Evolutionary conservation across 2,329 filamentous ascomycete species (phyloP).

Genomic region (Arthrobotrys musiformis): DNA sequence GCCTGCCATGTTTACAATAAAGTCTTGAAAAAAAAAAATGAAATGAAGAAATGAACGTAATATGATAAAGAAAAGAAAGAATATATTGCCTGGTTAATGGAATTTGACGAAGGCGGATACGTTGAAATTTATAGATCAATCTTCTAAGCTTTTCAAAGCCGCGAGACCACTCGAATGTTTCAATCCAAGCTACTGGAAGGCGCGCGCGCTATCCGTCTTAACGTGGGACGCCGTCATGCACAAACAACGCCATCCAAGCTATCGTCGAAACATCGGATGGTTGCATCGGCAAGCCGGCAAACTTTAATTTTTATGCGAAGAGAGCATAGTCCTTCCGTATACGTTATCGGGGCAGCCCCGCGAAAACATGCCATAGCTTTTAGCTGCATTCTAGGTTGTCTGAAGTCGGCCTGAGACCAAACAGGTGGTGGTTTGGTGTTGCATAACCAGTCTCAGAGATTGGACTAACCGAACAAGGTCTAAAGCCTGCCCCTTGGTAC

Average conservation of each 20-base stretch:
- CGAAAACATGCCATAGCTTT: background rate
- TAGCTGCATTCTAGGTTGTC: constrained; percentile 1
- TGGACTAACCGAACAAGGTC: background rate
- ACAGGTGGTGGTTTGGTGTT: background rate
- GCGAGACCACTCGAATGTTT: background rate
- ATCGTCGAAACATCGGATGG: background rate
- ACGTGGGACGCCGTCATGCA: background rate
- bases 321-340: background rate
- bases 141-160: too few relatives aligned
- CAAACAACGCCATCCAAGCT: background rate
- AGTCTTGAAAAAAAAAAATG: too few relatives aligned
- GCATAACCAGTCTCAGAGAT: background rate
- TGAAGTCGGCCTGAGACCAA: constrained; percentile 5
- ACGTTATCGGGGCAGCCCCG: background rate
- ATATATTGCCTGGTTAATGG: too few relatives aligned
- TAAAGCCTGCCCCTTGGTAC: background rate
- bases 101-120: background rate
- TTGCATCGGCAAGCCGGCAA: background rate
- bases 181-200: background rate
- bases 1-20: constrained; percentile 29
- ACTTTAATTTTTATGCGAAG: background rate
- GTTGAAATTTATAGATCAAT: background rate
- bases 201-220: background rate
- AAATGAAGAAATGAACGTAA: too few relatives aligned
- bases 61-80: background rate